A percentile compares a stretch with the other conserved stretches of the same genome.
These are phyloP conservation scores for Actinomortierella wolfii DNA, from an alignment of 371 early-diverging fungal species.

Conservation along the genomic window DNA sequence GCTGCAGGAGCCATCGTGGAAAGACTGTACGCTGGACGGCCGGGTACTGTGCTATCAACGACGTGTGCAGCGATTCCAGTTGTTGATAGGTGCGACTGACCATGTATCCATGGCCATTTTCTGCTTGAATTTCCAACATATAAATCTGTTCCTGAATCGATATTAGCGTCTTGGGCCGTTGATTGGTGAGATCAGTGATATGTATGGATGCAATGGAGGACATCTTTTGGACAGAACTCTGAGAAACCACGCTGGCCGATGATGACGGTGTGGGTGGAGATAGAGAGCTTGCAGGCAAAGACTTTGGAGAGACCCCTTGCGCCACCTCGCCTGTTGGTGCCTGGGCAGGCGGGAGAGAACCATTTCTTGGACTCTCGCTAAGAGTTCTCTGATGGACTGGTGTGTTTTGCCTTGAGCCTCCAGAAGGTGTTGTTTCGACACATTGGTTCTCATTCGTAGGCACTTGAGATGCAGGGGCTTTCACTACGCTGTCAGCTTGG, in stretches of 20 bases:
- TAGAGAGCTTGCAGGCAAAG: no score
- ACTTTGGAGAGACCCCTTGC: no score
- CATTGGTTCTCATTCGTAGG: background rate
- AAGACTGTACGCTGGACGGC: conserved; percentile 29
- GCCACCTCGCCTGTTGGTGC: no score
- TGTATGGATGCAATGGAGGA: conserved; percentile 11
- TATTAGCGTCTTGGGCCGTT: conserved; percentile 35
- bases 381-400: no score
- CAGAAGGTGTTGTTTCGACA: no score
- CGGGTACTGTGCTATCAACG: conserved; percentile 22
- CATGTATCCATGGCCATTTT: conserved; percentile 38
- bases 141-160: conserved; percentile 28
- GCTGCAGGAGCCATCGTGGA: conserved; percentile 41
- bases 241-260: no score
- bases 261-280: no score
- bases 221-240: no score
- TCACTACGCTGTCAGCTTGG: no score
- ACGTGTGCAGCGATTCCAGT: conserved; percentile 25
- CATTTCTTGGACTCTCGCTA: no score
- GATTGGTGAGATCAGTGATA: conserved; percentile 28
- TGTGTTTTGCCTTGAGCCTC: no score
- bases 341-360: no score
- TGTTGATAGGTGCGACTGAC: conserved; percentile 39
- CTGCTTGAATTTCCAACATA: conserved; percentile 36
- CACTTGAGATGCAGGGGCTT: background rate